phyloP scores from a whole-genome alignment of 495 filamentous ascomycete genomes.

The Lindgomyces ingoldianus region DNA sequence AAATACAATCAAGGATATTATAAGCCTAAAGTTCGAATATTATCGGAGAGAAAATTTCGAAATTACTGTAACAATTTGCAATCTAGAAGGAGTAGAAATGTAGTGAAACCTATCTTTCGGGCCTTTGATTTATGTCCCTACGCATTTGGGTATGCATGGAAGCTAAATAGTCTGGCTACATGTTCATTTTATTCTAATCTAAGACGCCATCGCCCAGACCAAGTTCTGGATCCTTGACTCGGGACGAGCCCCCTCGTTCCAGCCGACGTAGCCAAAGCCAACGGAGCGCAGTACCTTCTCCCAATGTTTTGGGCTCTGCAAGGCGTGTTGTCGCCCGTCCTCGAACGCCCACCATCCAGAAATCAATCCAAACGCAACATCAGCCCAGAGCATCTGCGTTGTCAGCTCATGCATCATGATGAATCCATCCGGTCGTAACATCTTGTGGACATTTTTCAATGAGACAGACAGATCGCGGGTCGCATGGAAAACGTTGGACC shows the following conservation, averaged over 20 bases:
- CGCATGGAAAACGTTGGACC: constrained; percentile 54
- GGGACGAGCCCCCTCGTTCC: constrained; percentile 49
- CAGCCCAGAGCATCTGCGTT: constrained; percentile 45
- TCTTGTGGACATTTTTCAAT: constrained; percentile 39
- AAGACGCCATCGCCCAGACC: too few relatives aligned
- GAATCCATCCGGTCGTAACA: constrained; percentile 49
- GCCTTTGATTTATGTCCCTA: too few relatives aligned
- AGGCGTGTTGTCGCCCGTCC: constrained; percentile 49
- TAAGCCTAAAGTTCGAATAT: too few relatives aligned
- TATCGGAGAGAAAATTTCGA: too few relatives aligned
- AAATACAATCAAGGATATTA: too few relatives aligned
- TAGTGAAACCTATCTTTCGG: too few relatives aligned
- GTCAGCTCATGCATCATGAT: constrained; percentile 53
- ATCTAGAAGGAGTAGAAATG: too few relatives aligned
- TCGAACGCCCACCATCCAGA: constrained; percentile 57
- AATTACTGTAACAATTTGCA: too few relatives aligned
- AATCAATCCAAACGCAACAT: constrained; percentile 52
- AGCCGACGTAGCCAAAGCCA: constrained; percentile 46
- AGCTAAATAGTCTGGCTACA: too few relatives aligned
- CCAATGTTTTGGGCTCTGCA: constrained; percentile 38
- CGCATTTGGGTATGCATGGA: too few relatives aligned
- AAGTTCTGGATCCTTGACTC: too few relatives aligned
- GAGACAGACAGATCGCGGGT: constrained; percentile 45
- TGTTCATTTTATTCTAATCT: too few relatives aligned
- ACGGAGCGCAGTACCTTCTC: constrained; percentile 37